phyloP scores from a whole-genome alignment of 352 stramenopile species.

The Globisporangium camurandrum region DNA sequence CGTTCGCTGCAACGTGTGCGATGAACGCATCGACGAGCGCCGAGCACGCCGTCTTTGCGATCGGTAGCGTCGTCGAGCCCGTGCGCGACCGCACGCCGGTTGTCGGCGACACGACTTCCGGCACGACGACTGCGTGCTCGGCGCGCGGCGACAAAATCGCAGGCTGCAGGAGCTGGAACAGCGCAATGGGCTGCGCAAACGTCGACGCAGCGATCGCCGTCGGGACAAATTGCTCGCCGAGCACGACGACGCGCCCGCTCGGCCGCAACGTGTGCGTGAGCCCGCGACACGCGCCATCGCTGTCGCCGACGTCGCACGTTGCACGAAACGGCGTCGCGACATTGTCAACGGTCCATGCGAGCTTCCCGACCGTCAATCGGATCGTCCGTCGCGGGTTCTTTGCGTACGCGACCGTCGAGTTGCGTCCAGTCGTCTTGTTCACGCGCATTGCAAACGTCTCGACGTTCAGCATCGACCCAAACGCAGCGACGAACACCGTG shows the following conservation, averaged over 20 bases:
- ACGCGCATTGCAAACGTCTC: conserved; percentile 5
- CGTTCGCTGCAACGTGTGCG: conserved; percentile 27
- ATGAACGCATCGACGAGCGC: conserved; percentile 34
- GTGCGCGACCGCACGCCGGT: not conserved
- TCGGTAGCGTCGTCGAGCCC: not conserved
- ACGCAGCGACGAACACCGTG: conserved; percentile 12
- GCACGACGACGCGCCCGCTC: conserved; percentile 10
- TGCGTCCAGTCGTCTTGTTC: not conserved
- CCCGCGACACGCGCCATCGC: conserved; percentile 15
- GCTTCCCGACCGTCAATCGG: conserved; percentile 24
- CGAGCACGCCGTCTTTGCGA: conserved; percentile 8
- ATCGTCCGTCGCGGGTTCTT: conserved; percentile 16
- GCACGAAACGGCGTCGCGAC: conserved; percentile 16
- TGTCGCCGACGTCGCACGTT: conserved; percentile 1
- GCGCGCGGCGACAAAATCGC: conserved; percentile 10
- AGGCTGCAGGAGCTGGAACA: conserved; percentile 10
- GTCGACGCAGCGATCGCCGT: conserved; percentile 3
- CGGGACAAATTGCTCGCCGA: conserved; percentile 6
- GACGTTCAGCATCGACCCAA: conserved; percentile 9
- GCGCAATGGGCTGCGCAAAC: conserved; percentile 9
- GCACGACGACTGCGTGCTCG: conserved; percentile 1
- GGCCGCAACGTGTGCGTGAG: conserved; percentile 16
- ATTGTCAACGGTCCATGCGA: conserved; percentile 30
- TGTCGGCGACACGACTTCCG: conserved; percentile 4
- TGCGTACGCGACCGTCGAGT: conserved; percentile 1